phyloP scores from a whole-genome alignment of 306 rosid species.

The Quercus parvula region DNA sequence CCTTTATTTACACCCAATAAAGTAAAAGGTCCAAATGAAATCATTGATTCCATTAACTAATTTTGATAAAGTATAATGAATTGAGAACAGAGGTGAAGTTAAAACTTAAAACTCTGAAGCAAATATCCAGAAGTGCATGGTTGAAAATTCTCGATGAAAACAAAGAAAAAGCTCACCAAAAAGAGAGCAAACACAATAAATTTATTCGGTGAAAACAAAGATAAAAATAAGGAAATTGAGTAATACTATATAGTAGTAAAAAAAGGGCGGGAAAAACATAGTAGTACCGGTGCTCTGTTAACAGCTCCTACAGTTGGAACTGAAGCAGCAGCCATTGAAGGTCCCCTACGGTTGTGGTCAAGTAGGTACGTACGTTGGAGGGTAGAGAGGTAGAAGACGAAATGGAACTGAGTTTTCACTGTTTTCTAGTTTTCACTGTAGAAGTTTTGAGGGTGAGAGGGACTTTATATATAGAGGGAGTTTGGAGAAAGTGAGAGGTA shows the following conservation, averaged over 20 bases:
- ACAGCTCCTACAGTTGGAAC: conserved; percentile 50
- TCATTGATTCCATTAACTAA: conserved; percentile 8
- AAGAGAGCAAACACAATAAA: conserved; percentile 5
- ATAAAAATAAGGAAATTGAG: not conserved
- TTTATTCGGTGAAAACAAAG: not conserved
- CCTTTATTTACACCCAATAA: conserved; percentile 6
- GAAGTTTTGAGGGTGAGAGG: conserved; percentile 15
- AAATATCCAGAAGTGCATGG: not conserved
- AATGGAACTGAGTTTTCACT: not conserved
- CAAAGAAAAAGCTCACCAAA: not conserved
- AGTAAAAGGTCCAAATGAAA: not conserved
- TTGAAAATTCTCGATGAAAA: not conserved
- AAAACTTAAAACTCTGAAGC: not conserved
- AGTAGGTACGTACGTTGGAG: not conserved
- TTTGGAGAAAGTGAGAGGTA: not conserved
- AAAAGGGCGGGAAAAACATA: conserved; percentile 18
- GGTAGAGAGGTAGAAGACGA: conserved; percentile 10
- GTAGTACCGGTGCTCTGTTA: conserved; percentile 47
- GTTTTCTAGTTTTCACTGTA: conserved; percentile 11
- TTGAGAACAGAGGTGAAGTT: not conserved
- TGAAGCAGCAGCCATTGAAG: conserved; percentile 50
- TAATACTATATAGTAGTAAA: not conserved
- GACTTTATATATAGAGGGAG: conserved; percentile 23
- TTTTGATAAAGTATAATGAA: not conserved
- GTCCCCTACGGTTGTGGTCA: not conserved